Evolutionary conservation across 352 stramenopile species (phyloP).

Genomic region (Globisporangium barbulae): DNA sequence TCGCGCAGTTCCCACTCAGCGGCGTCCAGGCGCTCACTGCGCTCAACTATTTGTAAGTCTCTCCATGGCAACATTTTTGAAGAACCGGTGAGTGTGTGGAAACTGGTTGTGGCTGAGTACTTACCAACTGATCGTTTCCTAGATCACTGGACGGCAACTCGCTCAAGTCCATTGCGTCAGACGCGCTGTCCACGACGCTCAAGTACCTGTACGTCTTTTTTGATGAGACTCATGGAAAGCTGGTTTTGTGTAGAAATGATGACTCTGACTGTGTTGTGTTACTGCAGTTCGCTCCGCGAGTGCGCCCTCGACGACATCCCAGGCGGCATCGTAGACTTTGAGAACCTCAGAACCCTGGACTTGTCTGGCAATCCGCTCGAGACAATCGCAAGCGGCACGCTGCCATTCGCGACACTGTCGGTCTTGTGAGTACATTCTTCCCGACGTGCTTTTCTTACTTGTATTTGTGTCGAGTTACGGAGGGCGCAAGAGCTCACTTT

Average conservation of each 20-base stretch:
- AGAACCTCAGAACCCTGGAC: constrained; percentile 1
- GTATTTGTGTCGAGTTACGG: too few species aligned
- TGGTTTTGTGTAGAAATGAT: background rate
- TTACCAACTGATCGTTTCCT: background rate
- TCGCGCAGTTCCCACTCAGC: constrained; percentile 1
- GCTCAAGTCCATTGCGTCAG: background rate
- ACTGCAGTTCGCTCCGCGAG: constrained; percentile 5
- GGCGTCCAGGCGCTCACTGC: background rate
- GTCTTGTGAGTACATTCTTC: background rate
- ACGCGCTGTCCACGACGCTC: constrained; percentile 2
- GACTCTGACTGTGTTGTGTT: background rate
- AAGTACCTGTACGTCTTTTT: constrained; percentile 1
- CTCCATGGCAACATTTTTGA: background rate
- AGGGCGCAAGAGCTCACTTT: too few species aligned
- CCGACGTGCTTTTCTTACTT: background rate
- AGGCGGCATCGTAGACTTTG: background rate
- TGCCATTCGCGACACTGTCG: constrained; percentile 1
- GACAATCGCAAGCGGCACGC: background rate
- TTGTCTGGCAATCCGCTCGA: constrained; percentile 5
- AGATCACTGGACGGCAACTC: constrained; percentile 6
- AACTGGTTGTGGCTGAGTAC: background rate
- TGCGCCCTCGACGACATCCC: constrained; percentile 2
- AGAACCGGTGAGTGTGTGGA: background rate
- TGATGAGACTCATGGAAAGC: background rate
- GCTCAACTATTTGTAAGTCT: constrained; percentile 6